Evolutionary conservation across 2,329 filamentous ascomycete genomes (phyloP).

Genomic region (Curvularia spicifera): DNA sequence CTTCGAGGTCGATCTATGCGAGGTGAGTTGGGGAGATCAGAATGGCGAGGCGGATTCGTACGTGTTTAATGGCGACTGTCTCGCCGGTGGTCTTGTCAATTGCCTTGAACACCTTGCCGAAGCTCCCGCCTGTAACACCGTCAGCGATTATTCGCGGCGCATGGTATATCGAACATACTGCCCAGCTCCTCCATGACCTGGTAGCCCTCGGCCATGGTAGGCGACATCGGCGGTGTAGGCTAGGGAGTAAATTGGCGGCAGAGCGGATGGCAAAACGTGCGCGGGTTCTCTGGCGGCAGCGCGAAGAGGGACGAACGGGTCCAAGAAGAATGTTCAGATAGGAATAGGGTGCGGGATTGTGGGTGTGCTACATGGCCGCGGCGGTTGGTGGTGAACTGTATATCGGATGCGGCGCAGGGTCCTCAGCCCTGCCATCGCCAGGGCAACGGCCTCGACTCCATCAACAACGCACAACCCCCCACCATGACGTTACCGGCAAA

Average conservation of each 20-base stretch:
- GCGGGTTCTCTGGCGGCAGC: slow-evolving; percentile 29
- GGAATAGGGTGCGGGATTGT: slow-evolving; percentile 35
- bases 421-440: slow-evolving; percentile 26
- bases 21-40: slow-evolving; percentile 18
- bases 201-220: slow-evolving; percentile 80
- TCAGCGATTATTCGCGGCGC: slow-evolving; percentile 19
- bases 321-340: slow-evolving; percentile 29
- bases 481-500: slow-evolving; percentile 20
- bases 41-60: slow-evolving; percentile 54
- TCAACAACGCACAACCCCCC: slow-evolving; percentile 36
- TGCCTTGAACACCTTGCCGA: slow-evolving; percentile 95
- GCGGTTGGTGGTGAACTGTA: slow-evolving; percentile 15
- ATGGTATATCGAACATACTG: slow-evolving; percentile 64
- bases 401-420: slow-evolving; percentile 28
- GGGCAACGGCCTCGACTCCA: slow-evolving; percentile 31
- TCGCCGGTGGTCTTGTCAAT: slow-evolving; percentile 90
- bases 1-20: slow-evolving; percentile 91
- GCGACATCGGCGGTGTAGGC: slow-evolving; percentile 24
- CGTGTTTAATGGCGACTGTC: slow-evolving; percentile 95
- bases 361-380: slow-evolving; percentile 16
- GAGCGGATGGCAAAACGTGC: slow-evolving; percentile 21
- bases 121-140: slow-evolving; percentile 75
- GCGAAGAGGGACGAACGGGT: slow-evolving; percentile 34
- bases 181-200: slow-evolving; percentile 96
- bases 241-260: slow-evolving; percentile 14